Evolutionary conservation across 805 yeast genomes (phyloP), one percentile per base, ranked within the genome.

Genomic region (Saturnispora zaruensis): DNA sequence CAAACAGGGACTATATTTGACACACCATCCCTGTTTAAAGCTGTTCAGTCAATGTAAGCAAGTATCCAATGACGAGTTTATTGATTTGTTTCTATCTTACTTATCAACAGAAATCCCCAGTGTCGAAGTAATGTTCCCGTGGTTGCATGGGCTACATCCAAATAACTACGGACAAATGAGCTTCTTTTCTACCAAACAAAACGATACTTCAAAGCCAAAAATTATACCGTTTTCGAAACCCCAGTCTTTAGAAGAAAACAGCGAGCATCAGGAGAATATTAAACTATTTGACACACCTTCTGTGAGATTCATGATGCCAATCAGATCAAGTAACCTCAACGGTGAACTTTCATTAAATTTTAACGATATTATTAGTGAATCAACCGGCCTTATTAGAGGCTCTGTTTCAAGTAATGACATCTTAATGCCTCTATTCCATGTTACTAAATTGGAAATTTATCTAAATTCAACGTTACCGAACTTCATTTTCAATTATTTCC

Each of bases 141-240:
- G 96, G 96, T 70, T 87, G 24, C 96, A 90, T 63, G 93, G 95
- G 0, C 70, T 85, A 41, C 79, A 82, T 53, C 72, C 71, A 13
- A 70, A 73, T 33, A 79, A 80, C 58, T 68, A 73, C 40, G 77
- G 82, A 23, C 84, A 79, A 58, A 66, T 74, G 41, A 67, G 73
- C 63, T 69, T 79, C 65, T 57, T 66, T 40, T 55, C 65, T 14
- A 63, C 57, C 59, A 53, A 46, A 37, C 36, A 41, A 42, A 38
- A 51, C 41, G 44, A 41, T 33, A 23, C 30, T 30, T 23, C 40
- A 6, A 45, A 49, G 33, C 47, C 56, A 8, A 28, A 55, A 45
- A n/a, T 54, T 37, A 54, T 54, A 21, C 26, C 42, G 5, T 54
- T 54, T 47, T 44, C 48, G n/a, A 52, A 45, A 36, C 53, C 53